Evolutionary conservation across 768 basidiomycete genomes (phyloP).

Genomic region (Nevesoporus exiguus): DNA sequence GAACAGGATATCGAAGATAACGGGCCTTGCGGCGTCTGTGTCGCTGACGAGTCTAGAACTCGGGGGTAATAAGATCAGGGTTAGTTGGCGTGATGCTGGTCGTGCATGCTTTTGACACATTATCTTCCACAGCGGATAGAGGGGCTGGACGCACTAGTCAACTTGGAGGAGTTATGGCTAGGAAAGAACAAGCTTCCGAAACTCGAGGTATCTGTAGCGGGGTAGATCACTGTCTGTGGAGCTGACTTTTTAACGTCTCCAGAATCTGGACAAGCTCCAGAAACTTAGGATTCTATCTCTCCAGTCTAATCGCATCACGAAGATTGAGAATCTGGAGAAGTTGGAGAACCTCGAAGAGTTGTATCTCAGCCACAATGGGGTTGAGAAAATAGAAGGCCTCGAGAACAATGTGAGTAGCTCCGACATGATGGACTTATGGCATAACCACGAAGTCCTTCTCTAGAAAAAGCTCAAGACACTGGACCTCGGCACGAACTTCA

Average conservation of each 20-base stretch:
- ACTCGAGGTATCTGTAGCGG: constrained; percentile 57
- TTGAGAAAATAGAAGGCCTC: constrained; percentile 79
- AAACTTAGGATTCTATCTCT: constrained; percentile 83
- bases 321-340: constrained; percentile 75
- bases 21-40: constrained; percentile 52
- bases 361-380: constrained; percentile 92
- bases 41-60: constrained; percentile 83
- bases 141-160: constrained; percentile 72
- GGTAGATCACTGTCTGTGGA: neutral
- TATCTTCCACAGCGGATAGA: constrained; percentile 78
- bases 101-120: neutral
- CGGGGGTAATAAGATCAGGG: constrained; percentile 90
- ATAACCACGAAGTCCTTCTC: neutral
- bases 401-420: constrained; percentile 65
- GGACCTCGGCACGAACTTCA: constrained; percentile 84
- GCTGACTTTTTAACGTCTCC: neutral
- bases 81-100: constrained; percentile 34
- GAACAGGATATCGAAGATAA: constrained; percentile 85
- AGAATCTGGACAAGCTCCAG: constrained; percentile 71
- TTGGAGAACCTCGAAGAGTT: constrained; percentile 79
- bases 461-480: constrained; percentile 74
- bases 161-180: constrained; percentile 91
- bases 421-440: neutral
- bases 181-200: constrained; percentile 96
- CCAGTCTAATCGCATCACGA: constrained; percentile 91